Conservation (phyloP, 2,329 filamentous ascomycete species). For the Rhexocercosporidium sp. region DNA sequence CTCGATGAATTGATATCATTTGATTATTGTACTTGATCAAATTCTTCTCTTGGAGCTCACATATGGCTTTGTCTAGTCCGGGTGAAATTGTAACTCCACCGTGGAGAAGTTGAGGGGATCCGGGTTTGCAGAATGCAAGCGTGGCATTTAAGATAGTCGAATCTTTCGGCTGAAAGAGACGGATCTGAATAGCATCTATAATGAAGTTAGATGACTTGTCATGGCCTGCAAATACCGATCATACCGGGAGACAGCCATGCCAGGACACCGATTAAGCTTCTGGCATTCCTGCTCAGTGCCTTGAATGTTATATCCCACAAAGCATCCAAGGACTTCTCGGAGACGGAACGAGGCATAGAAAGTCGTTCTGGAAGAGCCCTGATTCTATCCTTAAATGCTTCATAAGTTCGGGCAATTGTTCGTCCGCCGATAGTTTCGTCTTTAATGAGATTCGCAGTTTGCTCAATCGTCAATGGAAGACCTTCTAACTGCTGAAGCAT, state of each 20-base stretch:
- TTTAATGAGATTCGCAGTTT: slow-evolving; percentile 22
- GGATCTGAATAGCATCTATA: slow-evolving; percentile 28
- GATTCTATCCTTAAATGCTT: slow-evolving; percentile 22
- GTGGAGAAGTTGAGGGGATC: too few relatives aligned
- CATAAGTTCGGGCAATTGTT: slow-evolving; percentile 20
- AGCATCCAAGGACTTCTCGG: slow-evolving; percentile 22
- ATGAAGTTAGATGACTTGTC: not conserved
- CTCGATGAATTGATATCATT: slow-evolving; percentile 28
- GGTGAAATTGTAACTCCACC: slow-evolving; percentile 3
- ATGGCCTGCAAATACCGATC: not conserved
- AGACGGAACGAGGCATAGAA: slow-evolving; percentile 7
- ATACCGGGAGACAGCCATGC: slow-evolving; percentile 27
- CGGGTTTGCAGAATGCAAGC: slow-evolving; percentile 29
- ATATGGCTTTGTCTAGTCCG: slow-evolving; percentile 21
- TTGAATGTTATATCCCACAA: slow-evolving; percentile 31
- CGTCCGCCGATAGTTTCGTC: slow-evolving; percentile 18
- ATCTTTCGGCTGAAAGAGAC: slow-evolving; percentile 32
- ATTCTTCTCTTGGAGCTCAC: slow-evolving; percentile 22
- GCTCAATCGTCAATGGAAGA: slow-evolving; percentile 28
- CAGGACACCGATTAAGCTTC: slow-evolving; percentile 27
- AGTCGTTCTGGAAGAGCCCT: slow-evolving; percentile 19
- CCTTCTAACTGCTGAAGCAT: slow-evolving; percentile 25
- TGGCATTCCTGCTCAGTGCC: slow-evolving; percentile 19
- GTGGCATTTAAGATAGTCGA: slow-evolving; percentile 25
- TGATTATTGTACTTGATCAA: slow-evolving; percentile 30